These are phyloP conservation scores for Sequoiadendron giganteum DNA, from an alignment of 75 land plant genomes.

Conservation along the genomic window DNA sequence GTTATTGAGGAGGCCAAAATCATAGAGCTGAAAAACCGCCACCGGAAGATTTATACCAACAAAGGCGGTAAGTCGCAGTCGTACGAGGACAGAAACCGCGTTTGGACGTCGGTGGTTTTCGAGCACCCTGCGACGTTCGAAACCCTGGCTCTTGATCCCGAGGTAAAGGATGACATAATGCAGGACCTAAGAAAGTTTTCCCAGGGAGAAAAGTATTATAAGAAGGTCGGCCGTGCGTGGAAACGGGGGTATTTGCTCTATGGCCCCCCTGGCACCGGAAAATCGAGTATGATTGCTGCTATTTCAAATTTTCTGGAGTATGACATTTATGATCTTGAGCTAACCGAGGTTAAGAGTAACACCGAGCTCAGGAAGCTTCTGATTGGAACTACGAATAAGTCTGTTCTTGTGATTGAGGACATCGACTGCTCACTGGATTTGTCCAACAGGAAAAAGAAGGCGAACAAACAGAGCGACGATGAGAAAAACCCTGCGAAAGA, in stretches of 20 bases:
- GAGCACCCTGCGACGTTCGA: too few species aligned
- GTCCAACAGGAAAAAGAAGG: neutral
- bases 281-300: too few species aligned
- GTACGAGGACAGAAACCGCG: too few species aligned
- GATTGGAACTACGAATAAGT: too few species aligned
- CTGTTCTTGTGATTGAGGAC: too few species aligned
- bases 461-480: neutral
- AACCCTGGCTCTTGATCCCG: conserved; percentile 20
- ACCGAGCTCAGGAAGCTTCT: too few species aligned
- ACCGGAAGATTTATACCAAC: conserved; percentile 1
- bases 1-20: neutral
- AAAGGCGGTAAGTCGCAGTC: neutral
- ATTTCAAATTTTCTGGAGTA: neutral
- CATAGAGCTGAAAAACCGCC: too few species aligned
- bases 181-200: conserved; percentile 47
- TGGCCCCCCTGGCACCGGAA: too few species aligned
- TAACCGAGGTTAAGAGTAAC: too few species aligned
- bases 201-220: conserved; percentile 19
- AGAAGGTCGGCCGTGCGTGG: conserved; percentile 9
- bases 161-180: conserved; percentile 44
- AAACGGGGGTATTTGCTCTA: too few species aligned
- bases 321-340: neutral
- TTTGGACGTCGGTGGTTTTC: too few species aligned
- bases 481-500: neutral
- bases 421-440: conserved; percentile 31